Evolutionary conservation across 306 rosid species (phyloP), one percentile per base, ranked within the genome.

Genomic region (Carpinus viminea): DNA sequence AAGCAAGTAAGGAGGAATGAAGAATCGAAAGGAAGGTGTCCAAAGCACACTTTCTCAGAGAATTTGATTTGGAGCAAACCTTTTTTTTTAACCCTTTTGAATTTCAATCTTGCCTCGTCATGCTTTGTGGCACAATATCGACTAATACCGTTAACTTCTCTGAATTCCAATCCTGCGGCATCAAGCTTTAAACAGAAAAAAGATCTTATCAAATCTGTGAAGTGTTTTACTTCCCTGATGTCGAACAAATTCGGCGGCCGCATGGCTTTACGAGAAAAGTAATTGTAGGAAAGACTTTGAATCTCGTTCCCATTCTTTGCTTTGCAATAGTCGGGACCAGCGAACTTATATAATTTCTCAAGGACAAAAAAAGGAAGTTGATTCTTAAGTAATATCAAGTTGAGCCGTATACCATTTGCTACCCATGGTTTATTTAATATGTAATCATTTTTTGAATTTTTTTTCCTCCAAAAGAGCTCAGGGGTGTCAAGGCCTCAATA

Each of bases 321-420:
- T 36, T 36, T 36, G 41, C 5, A 4, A 36, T 36, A 36, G 41
- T 36, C 41, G 0, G 41, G 41, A 36, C 41, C 7, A 1, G 10
- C 54, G 4, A 8, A 20, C 2, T 76, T 7, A 16, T 73, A 77
- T 10, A 84, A n/a, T 1, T 77, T 3, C 4, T 26, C 8, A 20
- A 84, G 72, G 4, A 81, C 55, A 61, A 26, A 73, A 73, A 65
- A 28, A 28, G 31, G 31, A 28, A 28, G 31, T 28, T 28, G 31
- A 28, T 28, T 28, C 31, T 28, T 0, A 3, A 81, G 81, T 46
- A 81, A 45, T 12, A 81, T 69, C 56, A 84, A 51, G 12, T 80
- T 85, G 7, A 41, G 74, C 78, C 16, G 50, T 2, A 81, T 5
- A 17, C 55, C 52, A 28, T 76, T 60, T 47, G 38, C 57, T 0